A percentile compares a stretch with the other conserved stretches of the same genome.
Conservation (phyloP, 2,329 filamentous ascomycete species). For the Pyricularia sp. region DNA sequence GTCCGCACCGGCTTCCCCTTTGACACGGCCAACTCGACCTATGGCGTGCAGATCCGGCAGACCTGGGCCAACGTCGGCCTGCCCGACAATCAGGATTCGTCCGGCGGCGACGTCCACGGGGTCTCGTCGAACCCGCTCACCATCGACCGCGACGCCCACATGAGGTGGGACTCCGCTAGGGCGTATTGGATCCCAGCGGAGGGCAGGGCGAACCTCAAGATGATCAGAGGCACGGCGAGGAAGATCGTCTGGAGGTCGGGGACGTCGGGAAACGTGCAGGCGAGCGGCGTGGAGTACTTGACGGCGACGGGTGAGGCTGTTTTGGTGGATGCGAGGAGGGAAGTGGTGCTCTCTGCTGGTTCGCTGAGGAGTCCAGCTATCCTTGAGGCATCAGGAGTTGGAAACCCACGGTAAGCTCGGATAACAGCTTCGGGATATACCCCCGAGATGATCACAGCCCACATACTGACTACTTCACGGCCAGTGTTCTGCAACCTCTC, state of each 20-base stretch:
- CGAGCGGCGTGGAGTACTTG: slow-evolving; percentile 24
- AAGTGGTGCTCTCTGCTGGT: slow-evolving; percentile 38
- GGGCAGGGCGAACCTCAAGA: slow-evolving; percentile 25
- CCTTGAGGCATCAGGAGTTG: slow-evolving; percentile 43
- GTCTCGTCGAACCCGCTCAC: slow-evolving; percentile 29
- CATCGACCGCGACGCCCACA: slow-evolving; percentile 24
- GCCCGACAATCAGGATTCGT: slow-evolving; percentile 25
- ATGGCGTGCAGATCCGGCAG: slow-evolving; percentile 15
- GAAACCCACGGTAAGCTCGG: slow-evolving; percentile 20
- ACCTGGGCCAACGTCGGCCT: slow-evolving; percentile 24
- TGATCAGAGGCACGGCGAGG: slow-evolving; percentile 27
- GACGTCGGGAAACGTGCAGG: slow-evolving; percentile 5
- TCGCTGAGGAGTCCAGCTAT: slow-evolving; percentile 41
- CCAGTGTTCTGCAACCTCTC: slow-evolving; percentile 33
- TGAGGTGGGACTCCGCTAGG: slow-evolving; percentile 30
- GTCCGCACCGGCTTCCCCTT: slow-evolving; percentile 27
- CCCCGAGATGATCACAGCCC: background rate
- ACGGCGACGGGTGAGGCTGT: slow-evolving; percentile 23
- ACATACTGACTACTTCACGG: slow-evolving; percentile 24
- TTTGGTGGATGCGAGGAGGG: slow-evolving; percentile 28
- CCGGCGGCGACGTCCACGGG: slow-evolving; percentile 27
- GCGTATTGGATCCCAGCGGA: slow-evolving; percentile 31
- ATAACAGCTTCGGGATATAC: no score
- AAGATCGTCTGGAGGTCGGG: slow-evolving; percentile 19
- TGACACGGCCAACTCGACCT: slow-evolving; percentile 20